A percentile compares a stretch with the other conserved stretches of the same genome.
These are phyloP conservation scores for Ogataea sp. DNA, from an alignment of 805 yeast genomes.

Conservation along the genomic window DNA sequence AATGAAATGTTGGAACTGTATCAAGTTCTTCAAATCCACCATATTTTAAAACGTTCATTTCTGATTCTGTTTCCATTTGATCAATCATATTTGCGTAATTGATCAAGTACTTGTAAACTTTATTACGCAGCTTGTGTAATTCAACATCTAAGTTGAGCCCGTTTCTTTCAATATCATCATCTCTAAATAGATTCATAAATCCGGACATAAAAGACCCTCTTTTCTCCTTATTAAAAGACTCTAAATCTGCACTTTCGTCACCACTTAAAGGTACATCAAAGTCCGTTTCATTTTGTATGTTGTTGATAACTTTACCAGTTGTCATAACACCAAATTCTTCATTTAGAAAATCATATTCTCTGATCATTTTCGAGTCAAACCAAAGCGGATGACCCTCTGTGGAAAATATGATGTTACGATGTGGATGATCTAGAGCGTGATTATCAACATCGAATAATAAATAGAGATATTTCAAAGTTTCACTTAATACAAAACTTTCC, in stretches of 20 bases:
- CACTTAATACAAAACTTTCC: conserved; percentile 89
- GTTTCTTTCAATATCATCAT: neutral
- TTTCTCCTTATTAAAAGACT: too few species aligned
- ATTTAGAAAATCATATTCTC: conserved; percentile 2
- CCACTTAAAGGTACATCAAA: too few species aligned
- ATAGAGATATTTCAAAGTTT: conserved; percentile 77
- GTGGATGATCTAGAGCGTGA: conserved; percentile 4
- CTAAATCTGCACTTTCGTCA: too few species aligned
- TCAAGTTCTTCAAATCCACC: too few species aligned
- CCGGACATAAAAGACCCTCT: conserved; percentile 2
- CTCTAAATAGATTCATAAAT: conserved; percentile 1
- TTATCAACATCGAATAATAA: conserved; percentile 68
- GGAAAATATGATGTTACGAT: conserved; percentile 45
- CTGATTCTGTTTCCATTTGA: too few species aligned
- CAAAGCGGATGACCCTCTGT: conserved; percentile 94
- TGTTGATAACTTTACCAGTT: too few species aligned
- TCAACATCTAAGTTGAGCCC: neutral
- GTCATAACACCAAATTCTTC: too few species aligned
- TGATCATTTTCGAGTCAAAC: conserved; percentile 35
- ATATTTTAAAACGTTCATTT: too few species aligned
- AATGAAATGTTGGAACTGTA: neutral
- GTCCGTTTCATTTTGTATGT: too few species aligned
- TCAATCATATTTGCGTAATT: too few species aligned
- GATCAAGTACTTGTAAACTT: neutral
- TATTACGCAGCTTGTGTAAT: neutral